Evolutionary conservation across 208 protist species (phyloP).

Genomic region (Leishmania tropica): DNA sequence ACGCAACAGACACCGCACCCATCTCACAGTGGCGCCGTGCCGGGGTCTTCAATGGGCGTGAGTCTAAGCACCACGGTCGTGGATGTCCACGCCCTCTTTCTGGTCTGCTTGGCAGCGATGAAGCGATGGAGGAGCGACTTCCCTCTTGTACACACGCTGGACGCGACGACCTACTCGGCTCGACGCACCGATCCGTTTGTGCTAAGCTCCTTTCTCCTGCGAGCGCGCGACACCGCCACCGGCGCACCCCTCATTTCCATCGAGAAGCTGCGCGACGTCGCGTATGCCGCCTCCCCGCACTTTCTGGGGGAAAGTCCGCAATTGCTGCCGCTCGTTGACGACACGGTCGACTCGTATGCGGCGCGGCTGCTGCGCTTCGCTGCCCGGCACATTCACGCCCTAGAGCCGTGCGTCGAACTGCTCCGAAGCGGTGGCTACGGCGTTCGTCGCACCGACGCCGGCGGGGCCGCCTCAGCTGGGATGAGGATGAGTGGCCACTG

Average conservation of each 20-base stretch:
- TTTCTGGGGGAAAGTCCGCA: constrained; percentile 25
- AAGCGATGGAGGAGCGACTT: constrained; percentile 31
- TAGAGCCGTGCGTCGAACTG: constrained; percentile 28
- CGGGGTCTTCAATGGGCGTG: background rate
- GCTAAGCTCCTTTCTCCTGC: constrained; percentile 45
- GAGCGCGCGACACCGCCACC: constrained; percentile 2
- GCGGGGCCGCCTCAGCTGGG: background rate
- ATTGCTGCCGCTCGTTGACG: constrained; percentile 32
- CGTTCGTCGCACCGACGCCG: background rate
- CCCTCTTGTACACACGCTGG: constrained; percentile 17
- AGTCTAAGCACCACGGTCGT: background rate
- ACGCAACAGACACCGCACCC: background rate
- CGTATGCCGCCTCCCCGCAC: constrained; percentile 28
- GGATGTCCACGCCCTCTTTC: constrained; percentile 29
- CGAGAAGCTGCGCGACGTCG: constrained; percentile 29
- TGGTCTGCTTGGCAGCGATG: constrained; percentile 37
- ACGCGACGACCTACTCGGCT: constrained; percentile 38
- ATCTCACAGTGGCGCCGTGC: too few species aligned
- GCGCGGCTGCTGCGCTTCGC: constrained; percentile 37
- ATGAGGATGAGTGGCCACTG: background rate
- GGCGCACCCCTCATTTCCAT: constrained; percentile 36
- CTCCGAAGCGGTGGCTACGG: constrained; percentile 24
- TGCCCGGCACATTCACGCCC: constrained; percentile 13
- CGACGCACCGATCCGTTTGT: constrained; percentile 61
- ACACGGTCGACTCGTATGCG: constrained; percentile 35